Base-by-base conservation (phyloP, 352 stramenopile species). In the Phytophthora tubulina region DNA sequence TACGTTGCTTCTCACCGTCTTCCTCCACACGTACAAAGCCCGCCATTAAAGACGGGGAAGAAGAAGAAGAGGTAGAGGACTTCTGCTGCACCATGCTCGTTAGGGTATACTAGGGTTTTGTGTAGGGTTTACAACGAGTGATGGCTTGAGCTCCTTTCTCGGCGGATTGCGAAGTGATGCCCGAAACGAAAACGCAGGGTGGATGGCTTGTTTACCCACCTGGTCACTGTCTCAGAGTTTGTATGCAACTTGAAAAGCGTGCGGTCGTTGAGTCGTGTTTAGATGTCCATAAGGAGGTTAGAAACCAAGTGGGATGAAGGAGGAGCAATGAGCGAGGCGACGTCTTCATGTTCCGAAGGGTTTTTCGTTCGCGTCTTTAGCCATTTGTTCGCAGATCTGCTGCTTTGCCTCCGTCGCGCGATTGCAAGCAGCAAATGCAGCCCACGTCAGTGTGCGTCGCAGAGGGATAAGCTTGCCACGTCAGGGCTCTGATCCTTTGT, bases 21-120 rank as follows among this genome's bases (percentile, higher is more conserved):
- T 87, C 79, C 48, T 89, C 81, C 30, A 89, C 81, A 53, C 81
- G 81, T 39, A 89, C 75, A 32, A 89, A 89, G 21, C 81, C 81
- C 11, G 79, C 76, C 64, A 89, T 80, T 6, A 73, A 39, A 15
- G 65, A 70, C 21, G 49, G 32, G 17, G 45, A 49, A 11, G 36
- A 45, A 14, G 57, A 51, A 4, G 46, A 62, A 11, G 63, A 67
- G 2, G 59, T 31, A 15, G 69, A 35, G n/a, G 66, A 31, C 38
- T 69, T 73, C 9, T 73, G 57, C 41, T 58, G 46, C 44, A 57
- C 59, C 56, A 72, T 69, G 31, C 30, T 42, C 15, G 36, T 21
- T 39, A 67, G 49, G 21, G 42, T 42, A 27, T 31, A 15, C 14
- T 38, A 42, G 41, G 8, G 33, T 41, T 46, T 42, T 48, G 21